Evolutionary conservation across 2,329 filamentous ascomycete genomes (phyloP).

Genomic region (Trichoderma gracile): DNA sequence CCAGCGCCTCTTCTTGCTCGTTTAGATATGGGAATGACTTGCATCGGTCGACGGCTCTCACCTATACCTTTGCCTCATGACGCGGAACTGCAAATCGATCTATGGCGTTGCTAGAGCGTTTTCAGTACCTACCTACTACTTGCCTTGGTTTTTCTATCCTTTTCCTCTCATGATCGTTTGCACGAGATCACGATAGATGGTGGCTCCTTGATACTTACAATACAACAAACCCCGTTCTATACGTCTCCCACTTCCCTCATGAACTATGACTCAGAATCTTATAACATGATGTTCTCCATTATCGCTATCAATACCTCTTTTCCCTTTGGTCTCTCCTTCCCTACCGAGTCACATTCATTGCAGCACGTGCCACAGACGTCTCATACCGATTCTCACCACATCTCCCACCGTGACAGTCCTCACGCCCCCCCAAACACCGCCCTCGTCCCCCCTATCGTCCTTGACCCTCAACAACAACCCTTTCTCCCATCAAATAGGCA

Average conservation of each 20-base stretch:
- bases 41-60: background rate
- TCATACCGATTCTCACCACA: background rate
- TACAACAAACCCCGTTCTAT: no score
- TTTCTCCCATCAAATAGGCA: constrained; percentile 26
- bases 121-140: no score
- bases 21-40: background rate
- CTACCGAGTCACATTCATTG: no score
- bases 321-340: no score
- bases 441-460: background rate
- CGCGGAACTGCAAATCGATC: background rate
- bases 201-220: no score
- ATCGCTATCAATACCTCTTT: background rate
- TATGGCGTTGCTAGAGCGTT: background rate
- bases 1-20: background rate
- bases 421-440: background rate
- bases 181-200: background rate
- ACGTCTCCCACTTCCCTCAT: background rate
- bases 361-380: no score
- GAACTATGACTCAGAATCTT: no score
- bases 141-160: background rate
- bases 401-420: background rate
- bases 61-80: background rate
- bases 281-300: no score
- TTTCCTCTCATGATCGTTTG: background rate
- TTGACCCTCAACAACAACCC: background rate